Evolutionary conservation across 345 rosid species (phyloP).

Genomic region (Aegle marmelos): DNA sequence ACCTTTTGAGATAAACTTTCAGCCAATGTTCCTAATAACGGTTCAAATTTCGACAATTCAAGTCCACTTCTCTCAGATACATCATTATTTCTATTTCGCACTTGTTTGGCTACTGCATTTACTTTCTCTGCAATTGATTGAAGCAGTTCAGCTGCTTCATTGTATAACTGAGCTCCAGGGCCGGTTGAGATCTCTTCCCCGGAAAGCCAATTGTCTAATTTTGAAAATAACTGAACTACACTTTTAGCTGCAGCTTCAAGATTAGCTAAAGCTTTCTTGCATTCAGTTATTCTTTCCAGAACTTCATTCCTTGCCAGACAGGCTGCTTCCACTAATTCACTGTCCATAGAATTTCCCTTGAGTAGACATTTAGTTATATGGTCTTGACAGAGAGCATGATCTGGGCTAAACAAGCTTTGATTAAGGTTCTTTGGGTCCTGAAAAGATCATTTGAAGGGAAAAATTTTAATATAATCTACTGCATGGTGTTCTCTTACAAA

Average conservation of each 20-base stretch:
- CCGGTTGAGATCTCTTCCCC: slow-evolving; percentile 35
- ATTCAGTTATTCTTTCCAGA: slow-evolving; percentile 37
- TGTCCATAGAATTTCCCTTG: slow-evolving; percentile 20
- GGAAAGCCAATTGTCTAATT: slow-evolving; percentile 30
- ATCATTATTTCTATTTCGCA: slow-evolving; percentile 18
- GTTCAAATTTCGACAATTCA: slow-evolving; percentile 22
- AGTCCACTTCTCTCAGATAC: neutral
- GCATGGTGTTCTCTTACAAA: neutral
- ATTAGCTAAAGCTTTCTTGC: slow-evolving; percentile 49
- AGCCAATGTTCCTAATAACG: slow-evolving; percentile 17
- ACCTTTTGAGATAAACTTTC: slow-evolving; percentile 20
- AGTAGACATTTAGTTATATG: slow-evolving; percentile 1
- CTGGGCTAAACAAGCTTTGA: slow-evolving; percentile 3
- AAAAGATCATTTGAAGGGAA: neutral
- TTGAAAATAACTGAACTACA: slow-evolving; percentile 35
- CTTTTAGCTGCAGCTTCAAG: slow-evolving; percentile 44
- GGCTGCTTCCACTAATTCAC: slow-evolving; percentile 7
- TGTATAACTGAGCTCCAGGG: slow-evolving; percentile 31
- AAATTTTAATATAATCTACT: neutral
- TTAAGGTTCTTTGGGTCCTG: slow-evolving; percentile 19
- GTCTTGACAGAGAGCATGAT: neutral
- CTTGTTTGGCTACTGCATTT: slow-evolving; percentile 31
- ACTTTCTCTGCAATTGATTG: slow-evolving; percentile 50
- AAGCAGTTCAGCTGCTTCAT: slow-evolving; percentile 45
- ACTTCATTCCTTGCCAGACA: slow-evolving; percentile 14